Evolutionary conservation across 768 basidiomycete genomes (phyloP), one percentile per base, ranked within the genome.

Genomic region (Psilocybe cyanescens): DNA sequence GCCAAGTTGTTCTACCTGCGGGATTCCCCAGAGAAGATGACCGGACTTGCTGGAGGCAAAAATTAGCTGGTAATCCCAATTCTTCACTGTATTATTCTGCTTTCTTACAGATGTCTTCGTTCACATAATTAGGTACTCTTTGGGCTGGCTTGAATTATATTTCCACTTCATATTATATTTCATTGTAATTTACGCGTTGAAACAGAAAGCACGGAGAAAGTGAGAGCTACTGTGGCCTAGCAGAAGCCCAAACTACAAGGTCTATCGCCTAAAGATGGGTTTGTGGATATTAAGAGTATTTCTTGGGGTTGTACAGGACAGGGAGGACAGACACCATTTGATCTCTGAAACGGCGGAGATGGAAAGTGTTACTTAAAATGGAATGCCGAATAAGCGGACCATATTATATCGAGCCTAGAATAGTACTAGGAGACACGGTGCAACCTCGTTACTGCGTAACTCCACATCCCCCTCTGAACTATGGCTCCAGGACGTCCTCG

Each of bases 1-100:
- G 91, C 93, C 55, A 95, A 94, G 75, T 68, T 94, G 65, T 94
- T 85, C 80, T 95, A 91, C 76, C 79, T 95, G 66, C 81, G 93
- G 67, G 86, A 93, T 73, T 83, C 90, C 31, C 90, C 93, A 51
- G 88, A 90, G 64, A 92, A 92, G 81, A 94, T 95, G 94, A 86
- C 85, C 59, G 81, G 84, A 70, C 85, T 93, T 65, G 78, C 86
- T 75, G 68, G 82, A 75, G 69, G 74, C 59, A 80, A 74, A 69
- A 76, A 74, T 50, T 77, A 71, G 65, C 58, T 62, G 51, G 37
- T 64, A 61, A 64, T 29, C 63, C 45, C 19, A 16, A 14, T 12
- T 56, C 19, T 46, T 8, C 24, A 19, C 49, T 16, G 14, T 12
- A 14, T n/a, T 52, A 9, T 5, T 1, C 8, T 44, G 28, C 29